Conservation (phyloP, 2,329 filamentous ascomycete genomes). For the Plectosphaerella cucumerina region DNA sequence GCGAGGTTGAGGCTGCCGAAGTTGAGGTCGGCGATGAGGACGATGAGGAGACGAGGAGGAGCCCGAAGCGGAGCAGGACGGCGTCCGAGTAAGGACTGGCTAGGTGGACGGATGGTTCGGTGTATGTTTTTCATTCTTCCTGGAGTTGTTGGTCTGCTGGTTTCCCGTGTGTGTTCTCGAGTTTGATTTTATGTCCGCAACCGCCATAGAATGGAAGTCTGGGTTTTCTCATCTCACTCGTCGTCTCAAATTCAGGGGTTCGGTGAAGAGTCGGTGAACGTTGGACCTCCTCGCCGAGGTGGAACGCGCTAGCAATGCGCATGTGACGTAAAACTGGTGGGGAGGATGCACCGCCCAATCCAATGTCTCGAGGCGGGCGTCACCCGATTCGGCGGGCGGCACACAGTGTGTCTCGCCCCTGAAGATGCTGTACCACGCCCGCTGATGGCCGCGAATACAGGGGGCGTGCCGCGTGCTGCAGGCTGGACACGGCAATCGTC, state of each 20-base stretch:
- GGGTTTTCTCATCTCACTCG: too few species aligned
- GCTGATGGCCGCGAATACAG: too few species aligned
- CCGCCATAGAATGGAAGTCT: too few species aligned
- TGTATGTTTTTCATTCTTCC: neutral
- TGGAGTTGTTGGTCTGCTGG: neutral
- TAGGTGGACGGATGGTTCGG: too few species aligned
- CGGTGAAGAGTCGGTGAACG: neutral
- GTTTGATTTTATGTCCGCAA: too few species aligned
- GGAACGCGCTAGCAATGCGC: neutral
- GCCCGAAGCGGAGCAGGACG: neutral
- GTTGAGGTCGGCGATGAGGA: constrained; percentile 1
- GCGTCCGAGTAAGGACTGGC: too few species aligned
- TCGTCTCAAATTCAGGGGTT: neutral
- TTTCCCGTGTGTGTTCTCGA: neutral
- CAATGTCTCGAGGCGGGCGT: too few species aligned
- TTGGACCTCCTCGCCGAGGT: neutral
- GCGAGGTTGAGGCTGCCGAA: constrained; percentile 3
- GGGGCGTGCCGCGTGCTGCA: neutral
- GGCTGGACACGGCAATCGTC: neutral
- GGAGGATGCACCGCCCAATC: too few species aligned
- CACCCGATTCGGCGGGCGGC: too few species aligned
- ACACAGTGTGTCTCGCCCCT: too few species aligned
- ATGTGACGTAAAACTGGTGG: neutral
- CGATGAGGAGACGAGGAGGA: constrained; percentile 1
- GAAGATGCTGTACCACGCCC: too few species aligned